Evolutionary conservation across 2,329 filamentous ascomycete species (phyloP), one percentile per base, ranked within the genome.

Genomic region (Colletotrichum liriopes): DNA sequence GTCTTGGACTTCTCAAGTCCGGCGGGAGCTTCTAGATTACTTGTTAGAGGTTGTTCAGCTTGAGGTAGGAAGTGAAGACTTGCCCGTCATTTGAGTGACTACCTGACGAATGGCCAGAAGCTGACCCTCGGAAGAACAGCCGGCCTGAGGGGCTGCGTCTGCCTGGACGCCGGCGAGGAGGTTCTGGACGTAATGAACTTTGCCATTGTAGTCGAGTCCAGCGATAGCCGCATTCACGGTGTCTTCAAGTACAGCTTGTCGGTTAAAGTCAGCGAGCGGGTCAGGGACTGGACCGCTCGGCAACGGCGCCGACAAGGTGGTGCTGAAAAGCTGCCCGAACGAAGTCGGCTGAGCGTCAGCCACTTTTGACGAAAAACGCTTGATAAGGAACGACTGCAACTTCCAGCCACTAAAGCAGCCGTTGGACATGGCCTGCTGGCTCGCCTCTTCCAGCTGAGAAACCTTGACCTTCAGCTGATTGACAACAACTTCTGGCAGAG

Each of bases 331-430:
- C n/a, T 74, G 72, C 11, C 61, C 61, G 43, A 85, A 83, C 1
- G 74, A 77, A 5, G 79, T 81, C 1, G 81, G 82, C 3, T 79
- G 79, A 9, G 82, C 73, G 0, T 78, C 77, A 8, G 79, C 77
- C 23, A 84, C 67, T 1, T 78, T 73, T 5, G 78, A 73, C 0
- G 79, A 76, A 29, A 86, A 79, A 61, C 83, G 79, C 5, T 77
- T 82, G 6, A 80, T 79, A 14, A 88, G 75, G 65, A 88, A 85
- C 3, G 80, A 82, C 65, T 84, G 82, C 37, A 87, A 74, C 73
- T 83, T 84, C 86, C 87, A 88, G 7, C 84, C 86, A 39, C 79
- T 77, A 18, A 84, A 41, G 37, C 83, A 79, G 1, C 82, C 83
- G 5, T 76, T 72, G 7, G 76, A 56, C 76, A 85, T 82, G 1